phyloP scores from a whole-genome alignment of 441 rosid species.

The Eutrema salsugineum region DNA sequence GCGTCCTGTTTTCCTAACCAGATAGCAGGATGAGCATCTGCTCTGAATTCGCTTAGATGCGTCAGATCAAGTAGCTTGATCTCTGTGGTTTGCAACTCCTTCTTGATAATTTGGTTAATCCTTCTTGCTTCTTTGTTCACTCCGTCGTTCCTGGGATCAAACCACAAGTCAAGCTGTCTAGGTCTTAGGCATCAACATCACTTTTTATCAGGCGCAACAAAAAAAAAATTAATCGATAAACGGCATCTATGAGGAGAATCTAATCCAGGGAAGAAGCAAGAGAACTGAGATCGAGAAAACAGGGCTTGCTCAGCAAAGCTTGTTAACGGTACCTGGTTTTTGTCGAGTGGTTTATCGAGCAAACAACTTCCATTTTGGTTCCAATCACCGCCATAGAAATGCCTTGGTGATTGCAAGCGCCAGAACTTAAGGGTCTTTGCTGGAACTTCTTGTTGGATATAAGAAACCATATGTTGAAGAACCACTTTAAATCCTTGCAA shows the following conservation, averaged over 20 bases:
- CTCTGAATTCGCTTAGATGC: constrained; percentile 83
- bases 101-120: constrained; percentile 51
- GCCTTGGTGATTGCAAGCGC: constrained; percentile 93
- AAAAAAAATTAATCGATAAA: not conserved
- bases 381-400: constrained; percentile 68
- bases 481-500: constrained; percentile 72
- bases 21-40: constrained; percentile 93
- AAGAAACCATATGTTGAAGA: constrained; percentile 63
- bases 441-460: constrained; percentile 62
- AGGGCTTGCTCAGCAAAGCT: not conserved
- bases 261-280: not conserved
- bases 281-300: not conserved
- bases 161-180: constrained; percentile 88
- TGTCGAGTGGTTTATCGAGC: constrained; percentile 61
- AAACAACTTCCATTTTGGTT: constrained; percentile 74
- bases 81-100: constrained; percentile 44
- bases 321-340: constrained; percentile 50
- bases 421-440: constrained; percentile 68
- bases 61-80: constrained; percentile 65
- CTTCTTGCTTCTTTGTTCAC: constrained; percentile 85
- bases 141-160: constrained; percentile 88
- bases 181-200: constrained; percentile 35
- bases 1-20: constrained; percentile 97
- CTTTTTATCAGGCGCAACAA: not conserved
- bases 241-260: not conserved